Evolutionary conservation across 352 stramenopile genomes (phyloP).

Genomic region (Blastocystis sp.): DNA sequence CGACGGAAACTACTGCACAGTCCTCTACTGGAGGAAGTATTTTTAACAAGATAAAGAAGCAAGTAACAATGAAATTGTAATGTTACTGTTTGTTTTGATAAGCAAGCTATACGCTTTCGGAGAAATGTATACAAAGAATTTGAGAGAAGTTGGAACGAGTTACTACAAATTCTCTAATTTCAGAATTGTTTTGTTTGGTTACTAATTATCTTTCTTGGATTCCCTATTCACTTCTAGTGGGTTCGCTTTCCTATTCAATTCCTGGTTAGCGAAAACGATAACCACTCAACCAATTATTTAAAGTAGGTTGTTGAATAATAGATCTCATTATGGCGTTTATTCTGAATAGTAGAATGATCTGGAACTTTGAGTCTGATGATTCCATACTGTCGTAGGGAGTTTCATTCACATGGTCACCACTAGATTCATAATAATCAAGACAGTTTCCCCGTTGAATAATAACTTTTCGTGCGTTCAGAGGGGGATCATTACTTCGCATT

Average conservation of each 20-base stretch:
- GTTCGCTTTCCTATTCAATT: not conserved
- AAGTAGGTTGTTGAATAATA: not conserved
- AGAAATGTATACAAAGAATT: not conserved
- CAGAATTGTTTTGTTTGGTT: not conserved
- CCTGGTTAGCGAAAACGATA: not conserved
- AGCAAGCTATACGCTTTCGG: not conserved
- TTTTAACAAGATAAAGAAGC: conserved; percentile 33
- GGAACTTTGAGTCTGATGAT: not conserved
- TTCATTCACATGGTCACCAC: not conserved
- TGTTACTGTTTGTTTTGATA: not conserved
- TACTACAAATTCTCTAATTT: not conserved
- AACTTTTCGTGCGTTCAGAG: not conserved
- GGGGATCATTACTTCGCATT: not conserved
- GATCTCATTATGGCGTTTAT: not conserved
- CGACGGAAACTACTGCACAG: not conserved
- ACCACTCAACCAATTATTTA: not conserved
- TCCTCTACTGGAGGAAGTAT: not conserved
- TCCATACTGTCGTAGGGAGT: not conserved
- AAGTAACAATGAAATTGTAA: not conserved
- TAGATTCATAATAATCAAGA: conserved; percentile 16
- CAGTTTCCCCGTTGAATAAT: not conserved
- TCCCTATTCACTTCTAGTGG: not conserved
- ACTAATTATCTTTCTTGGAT: not conserved
- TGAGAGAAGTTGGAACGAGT: not conserved
- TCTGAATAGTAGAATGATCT: not conserved